Conservation (phyloP, 2,329 filamentous ascomycete genomes). For the Alternaria sp. region DNA sequence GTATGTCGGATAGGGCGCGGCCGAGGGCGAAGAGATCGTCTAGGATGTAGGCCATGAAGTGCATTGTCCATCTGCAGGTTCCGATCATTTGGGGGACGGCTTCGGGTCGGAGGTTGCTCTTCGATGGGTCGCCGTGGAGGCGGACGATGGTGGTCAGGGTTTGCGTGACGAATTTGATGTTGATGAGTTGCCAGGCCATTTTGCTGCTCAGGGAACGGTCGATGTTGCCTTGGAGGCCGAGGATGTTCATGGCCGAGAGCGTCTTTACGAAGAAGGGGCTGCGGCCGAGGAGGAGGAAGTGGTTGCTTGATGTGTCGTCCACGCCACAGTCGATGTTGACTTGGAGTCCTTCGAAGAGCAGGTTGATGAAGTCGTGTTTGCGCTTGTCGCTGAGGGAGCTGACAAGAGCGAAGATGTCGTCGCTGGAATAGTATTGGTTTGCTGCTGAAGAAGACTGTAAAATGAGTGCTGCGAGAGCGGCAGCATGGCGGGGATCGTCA, state of each 20-base stretch:
- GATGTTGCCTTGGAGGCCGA: slow-evolving; percentile 61
- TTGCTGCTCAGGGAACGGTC: slow-evolving; percentile 71
- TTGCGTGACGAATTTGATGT: slow-evolving; percentile 71
- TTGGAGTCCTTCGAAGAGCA: slow-evolving; percentile 60
- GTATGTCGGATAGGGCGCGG: slow-evolving; percentile 23
- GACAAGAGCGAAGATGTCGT: slow-evolving; percentile 56
- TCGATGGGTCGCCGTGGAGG: slow-evolving; percentile 54
- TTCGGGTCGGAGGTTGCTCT: slow-evolving; percentile 50
- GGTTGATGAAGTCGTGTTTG: slow-evolving; percentile 62
- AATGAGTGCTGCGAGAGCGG: slow-evolving; percentile 50
- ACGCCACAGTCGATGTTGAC: slow-evolving; percentile 79
- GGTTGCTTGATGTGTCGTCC: slow-evolving; percentile 66
- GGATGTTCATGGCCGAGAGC: slow-evolving; percentile 77
- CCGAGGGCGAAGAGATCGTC: slow-evolving; percentile 55
- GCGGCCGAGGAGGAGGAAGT: slow-evolving; percentile 49
- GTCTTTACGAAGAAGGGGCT: slow-evolving; percentile 76
- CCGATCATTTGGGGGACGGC: slow-evolving; percentile 59
- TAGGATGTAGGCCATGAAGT: slow-evolving; percentile 64
- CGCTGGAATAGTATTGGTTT: slow-evolving; percentile 55
- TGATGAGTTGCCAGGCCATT: slow-evolving; percentile 75
- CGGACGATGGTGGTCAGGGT: slow-evolving; percentile 65
- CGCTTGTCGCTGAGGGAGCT: slow-evolving; percentile 34
- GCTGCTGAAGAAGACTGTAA: slow-evolving; percentile 52
- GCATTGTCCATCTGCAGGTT: slow-evolving; percentile 78
- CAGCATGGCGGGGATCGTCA: slow-evolving; percentile 42